Conservation (phyloP, 257 asterid genomes). For the Solanum pinnatisectum region DNA sequence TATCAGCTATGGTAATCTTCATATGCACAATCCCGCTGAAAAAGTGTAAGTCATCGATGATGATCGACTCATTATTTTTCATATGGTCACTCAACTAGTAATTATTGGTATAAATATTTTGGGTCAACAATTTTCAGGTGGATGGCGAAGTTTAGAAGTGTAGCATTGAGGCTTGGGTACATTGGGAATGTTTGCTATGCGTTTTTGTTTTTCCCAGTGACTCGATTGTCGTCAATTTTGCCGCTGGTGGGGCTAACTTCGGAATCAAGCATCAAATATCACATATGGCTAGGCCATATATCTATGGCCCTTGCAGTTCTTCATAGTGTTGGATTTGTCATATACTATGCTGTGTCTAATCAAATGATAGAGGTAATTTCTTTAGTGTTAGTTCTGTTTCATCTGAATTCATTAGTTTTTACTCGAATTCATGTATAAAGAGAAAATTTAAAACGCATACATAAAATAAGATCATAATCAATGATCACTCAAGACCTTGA, state of each 20-base stretch:
- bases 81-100: neutral
- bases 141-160: slow-evolving; percentile 43
- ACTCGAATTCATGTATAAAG: neutral
- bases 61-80: neutral
- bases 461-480: neutral
- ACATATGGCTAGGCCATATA: slow-evolving; percentile 65
- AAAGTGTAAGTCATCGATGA: slow-evolving; percentile 28
- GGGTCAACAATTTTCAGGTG: slow-evolving; percentile 20
- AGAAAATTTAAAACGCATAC: neutral
- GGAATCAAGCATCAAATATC: slow-evolving; percentile 66
- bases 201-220: slow-evolving; percentile 54
- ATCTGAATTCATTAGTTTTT: neutral
- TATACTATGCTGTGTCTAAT: slow-evolving; percentile 41
- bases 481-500: neutral
- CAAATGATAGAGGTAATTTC: slow-evolving; percentile 34
- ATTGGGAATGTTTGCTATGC: slow-evolving; percentile 54
- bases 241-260: slow-evolving; percentile 63
- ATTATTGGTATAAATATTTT: neutral
- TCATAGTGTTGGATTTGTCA: slow-evolving; percentile 41
- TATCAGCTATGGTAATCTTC: neutral
- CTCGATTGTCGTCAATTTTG: slow-evolving; percentile 56
- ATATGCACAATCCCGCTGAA: slow-evolving; percentile 24
- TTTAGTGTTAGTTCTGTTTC: neutral
- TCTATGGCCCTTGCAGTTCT: slow-evolving; percentile 34
- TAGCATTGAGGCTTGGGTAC: slow-evolving; percentile 39